Conservation (phyloP, 352 stramenopile species). For the Globisporangium orthogonon region DNA sequence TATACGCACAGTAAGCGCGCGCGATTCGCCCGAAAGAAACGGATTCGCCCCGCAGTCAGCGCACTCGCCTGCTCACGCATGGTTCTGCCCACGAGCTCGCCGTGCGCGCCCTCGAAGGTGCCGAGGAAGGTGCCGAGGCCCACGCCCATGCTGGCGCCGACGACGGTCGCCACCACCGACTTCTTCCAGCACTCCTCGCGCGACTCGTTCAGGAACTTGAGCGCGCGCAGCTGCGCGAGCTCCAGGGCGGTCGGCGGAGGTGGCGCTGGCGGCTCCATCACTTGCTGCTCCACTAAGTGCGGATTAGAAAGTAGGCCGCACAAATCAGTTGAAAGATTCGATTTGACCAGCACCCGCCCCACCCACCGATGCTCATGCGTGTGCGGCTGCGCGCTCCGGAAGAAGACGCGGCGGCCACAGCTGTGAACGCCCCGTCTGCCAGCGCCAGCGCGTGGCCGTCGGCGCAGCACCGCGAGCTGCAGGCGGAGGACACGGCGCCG, state of each 20-base stretch:
- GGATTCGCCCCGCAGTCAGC: not conserved
- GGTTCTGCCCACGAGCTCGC: slow-evolving; percentile 75
- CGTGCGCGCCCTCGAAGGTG: slow-evolving; percentile 84
- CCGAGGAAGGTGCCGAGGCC: slow-evolving; percentile 81
- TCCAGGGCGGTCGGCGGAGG: slow-evolving; percentile 25
- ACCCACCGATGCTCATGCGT: slow-evolving; percentile 27
- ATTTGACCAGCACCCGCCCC: not conserved
- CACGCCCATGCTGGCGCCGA: slow-evolving; percentile 70
- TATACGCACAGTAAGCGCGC: not conserved
- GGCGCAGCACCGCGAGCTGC: slow-evolving; percentile 9
- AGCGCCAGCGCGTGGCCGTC: slow-evolving; percentile 16
- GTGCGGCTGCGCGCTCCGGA: slow-evolving; percentile 62
- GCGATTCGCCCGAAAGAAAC: not conserved
- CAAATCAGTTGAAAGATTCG: not conserved
- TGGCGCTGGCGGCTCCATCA: slow-evolving; percentile 1
- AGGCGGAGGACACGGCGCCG: slow-evolving; percentile 12
- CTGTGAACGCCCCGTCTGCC: not conserved
- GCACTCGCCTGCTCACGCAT: slow-evolving; percentile 73
- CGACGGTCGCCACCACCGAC: slow-evolving; percentile 67
- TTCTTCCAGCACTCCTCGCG: slow-evolving; percentile 83
- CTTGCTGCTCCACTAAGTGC: slow-evolving; percentile 9
- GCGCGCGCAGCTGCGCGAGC: slow-evolving; percentile 31
- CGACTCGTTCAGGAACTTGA: slow-evolving; percentile 77
- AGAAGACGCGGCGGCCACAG: slow-evolving; percentile 17
- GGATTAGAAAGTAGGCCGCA: not conserved